Evolutionary conservation across 768 basidiomycete species (phyloP), one percentile per base, ranked within the genome.

Genomic region (Xerocomus brunneocitrinus): DNA sequence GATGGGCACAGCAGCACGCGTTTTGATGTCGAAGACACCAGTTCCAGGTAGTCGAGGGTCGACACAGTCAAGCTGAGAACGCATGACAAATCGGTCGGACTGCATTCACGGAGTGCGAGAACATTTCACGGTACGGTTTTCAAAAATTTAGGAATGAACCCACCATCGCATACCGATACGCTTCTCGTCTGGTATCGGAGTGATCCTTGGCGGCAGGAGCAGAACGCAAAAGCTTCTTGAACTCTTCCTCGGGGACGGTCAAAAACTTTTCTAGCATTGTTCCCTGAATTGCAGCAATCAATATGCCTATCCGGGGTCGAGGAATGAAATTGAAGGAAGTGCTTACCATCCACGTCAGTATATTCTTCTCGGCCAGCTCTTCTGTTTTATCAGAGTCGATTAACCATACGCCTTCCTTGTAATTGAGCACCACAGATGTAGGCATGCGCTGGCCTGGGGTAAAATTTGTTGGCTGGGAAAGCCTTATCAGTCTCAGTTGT

Each of bases 1-100:
- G 43, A 98, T 84, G 0, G 90, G 82, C 25, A 91, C 69, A 31
- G 85, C 87, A 0, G 93, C 94, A 44, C 95, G 82, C 0, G 95
- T 98, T 71, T 99, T 99, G 71, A 98, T 84, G 66, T 99, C 95
- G 61, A 99, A 99, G 1, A 95, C 84, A 28, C 92, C 93, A 0
- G 85, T 86, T 1, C 93, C 94, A 4, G 95, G 95, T 30, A 98
- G 72, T 40, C 89, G 79, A 12, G 71, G 60, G 62, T 98, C 90
- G 1, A 83, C 72, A 59, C 94, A 92, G 64, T 99, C 95, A 6
- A 99, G 79, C 67, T 99, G 95, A 0, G 95, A 95, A 13, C 95
- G 89, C 87, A 98, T 93, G 25, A 98, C 74, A 57, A 97, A 85
- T 13, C 66, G 65, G 5, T 69, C 58, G 7, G 71, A 73, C 79